phyloP scores from a whole-genome alignment of 108 stramenopile species.

The Cyclotella atomus region DNA sequence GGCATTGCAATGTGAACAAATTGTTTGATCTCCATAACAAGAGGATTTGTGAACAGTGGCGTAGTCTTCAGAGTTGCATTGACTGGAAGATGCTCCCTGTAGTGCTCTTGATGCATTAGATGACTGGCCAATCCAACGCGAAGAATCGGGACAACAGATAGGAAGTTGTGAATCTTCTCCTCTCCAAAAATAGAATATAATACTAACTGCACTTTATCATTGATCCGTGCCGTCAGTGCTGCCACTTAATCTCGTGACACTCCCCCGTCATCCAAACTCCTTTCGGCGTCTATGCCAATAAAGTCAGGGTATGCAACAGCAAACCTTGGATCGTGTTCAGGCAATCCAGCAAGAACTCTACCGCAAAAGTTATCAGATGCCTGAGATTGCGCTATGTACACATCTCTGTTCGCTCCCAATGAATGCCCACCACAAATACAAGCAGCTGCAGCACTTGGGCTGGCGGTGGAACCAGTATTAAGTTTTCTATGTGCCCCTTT shows the following conservation, averaged over 20 bases:
- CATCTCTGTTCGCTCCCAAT: conserved; percentile 1
- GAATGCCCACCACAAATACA: not conserved
- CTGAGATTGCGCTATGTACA: not conserved
- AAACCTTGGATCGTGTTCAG: conserved; percentile 1
- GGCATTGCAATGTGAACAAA: not conserved
- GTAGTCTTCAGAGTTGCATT: too few relatives aligned
- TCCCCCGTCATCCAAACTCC: not conserved
- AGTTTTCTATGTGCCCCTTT: conserved; percentile 9
- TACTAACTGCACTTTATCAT: too few relatives aligned
- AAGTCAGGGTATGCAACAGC: conserved; percentile 14
- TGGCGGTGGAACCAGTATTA: conserved; percentile 5
- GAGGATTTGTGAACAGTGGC: conserved; percentile 7
- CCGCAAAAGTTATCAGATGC: not conserved
- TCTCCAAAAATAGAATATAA: too few relatives aligned
- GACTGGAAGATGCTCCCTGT: too few relatives aligned
- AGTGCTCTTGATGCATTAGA: too few relatives aligned
- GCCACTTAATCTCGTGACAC: not conserved
- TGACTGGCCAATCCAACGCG: too few relatives aligned
- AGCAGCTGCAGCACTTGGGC: not conserved
- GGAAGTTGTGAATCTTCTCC: too few relatives aligned
- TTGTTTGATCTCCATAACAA: not conserved
- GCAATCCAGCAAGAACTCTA: not conserved
- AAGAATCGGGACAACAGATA: too few relatives aligned
- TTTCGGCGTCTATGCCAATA: not conserved
- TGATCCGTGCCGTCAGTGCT: too few relatives aligned